A percentile compares a stretch with the other conserved stretches of the same genome.
phyloP scores from a whole-genome alignment of 1,284 basidiomycete genomes.

The Puccinia triticina region DNA sequence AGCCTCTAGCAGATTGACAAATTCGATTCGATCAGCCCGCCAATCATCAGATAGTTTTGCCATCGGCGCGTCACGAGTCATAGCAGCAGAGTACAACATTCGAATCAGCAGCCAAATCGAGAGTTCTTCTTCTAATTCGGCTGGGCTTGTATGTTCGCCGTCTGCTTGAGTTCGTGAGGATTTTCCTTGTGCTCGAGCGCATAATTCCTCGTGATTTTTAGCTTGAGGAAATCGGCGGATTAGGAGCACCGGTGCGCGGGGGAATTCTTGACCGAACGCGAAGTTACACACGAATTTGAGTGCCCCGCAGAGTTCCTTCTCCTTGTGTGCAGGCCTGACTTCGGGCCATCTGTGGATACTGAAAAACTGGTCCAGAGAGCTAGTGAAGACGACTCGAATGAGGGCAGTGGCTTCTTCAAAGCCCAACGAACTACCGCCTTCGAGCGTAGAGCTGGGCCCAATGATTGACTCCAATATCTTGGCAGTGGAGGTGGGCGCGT shows the following conservation, averaged over 20 bases:
- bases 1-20: slow-evolving; percentile 38
- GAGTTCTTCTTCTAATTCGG: slow-evolving; percentile 44
- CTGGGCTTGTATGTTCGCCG: slow-evolving; percentile 3
- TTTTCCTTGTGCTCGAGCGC: slow-evolving; percentile 36
- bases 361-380: slow-evolving; percentile 43
- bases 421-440: slow-evolving; percentile 22
- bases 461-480: slow-evolving; percentile 48
- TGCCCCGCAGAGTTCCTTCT: slow-evolving; percentile 22
- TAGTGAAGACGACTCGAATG: slow-evolving; percentile 42
- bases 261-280: slow-evolving; percentile 22
- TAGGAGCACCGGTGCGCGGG: slow-evolving; percentile 13
- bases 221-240: slow-evolving; percentile 34
- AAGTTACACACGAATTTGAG: slow-evolving; percentile 21
- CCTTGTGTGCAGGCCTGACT: neutral
- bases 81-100: slow-evolving; percentile 41
- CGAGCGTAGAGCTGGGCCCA: slow-evolving; percentile 25
- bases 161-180: neutral
- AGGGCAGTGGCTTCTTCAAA: slow-evolving; percentile 49
- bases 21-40: slow-evolving; percentile 14
- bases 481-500: slow-evolving; percentile 46
- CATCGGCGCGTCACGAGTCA: slow-evolving; percentile 15
- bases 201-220: slow-evolving; percentile 31
- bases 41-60: slow-evolving; percentile 26
- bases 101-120: slow-evolving; percentile 42
- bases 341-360: slow-evolving; percentile 24